Evolutionary conservation across 768 basidiomycete species (phyloP).

Genomic region (Favolaschia claudopus): DNA sequence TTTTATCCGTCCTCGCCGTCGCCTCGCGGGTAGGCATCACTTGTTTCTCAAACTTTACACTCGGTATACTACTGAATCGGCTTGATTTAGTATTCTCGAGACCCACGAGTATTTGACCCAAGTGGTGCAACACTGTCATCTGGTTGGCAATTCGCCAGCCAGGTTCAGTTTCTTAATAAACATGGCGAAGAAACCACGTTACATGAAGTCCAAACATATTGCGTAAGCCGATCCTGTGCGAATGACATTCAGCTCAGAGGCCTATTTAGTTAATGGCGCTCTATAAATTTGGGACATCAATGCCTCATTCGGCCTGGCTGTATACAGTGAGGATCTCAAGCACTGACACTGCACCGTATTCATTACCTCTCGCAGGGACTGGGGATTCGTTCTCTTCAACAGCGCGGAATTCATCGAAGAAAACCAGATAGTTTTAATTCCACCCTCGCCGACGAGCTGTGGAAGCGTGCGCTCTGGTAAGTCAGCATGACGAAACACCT

Average conservation of each 20-base stretch:
- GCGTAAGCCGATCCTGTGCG: constrained; percentile 37
- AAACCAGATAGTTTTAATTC: constrained; percentile 39
- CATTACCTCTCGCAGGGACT: constrained; percentile 37
- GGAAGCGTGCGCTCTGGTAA: constrained; percentile 53
- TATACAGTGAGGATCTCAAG: too few species aligned
- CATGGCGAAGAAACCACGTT: constrained; percentile 45
- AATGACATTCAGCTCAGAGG: background rate
- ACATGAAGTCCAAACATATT: constrained; percentile 53
- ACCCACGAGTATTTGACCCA: constrained; percentile 46
- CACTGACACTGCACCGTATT: too few species aligned
- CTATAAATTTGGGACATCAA: constrained; percentile 47
- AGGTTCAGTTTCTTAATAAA: constrained; percentile 54
- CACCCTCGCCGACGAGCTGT: constrained; percentile 53
- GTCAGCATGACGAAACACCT: too few species aligned
- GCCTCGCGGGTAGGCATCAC: constrained; percentile 52
- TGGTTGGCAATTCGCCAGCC: constrained; percentile 58
- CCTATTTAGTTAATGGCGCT: constrained; percentile 40
- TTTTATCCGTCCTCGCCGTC: constrained; percentile 61
- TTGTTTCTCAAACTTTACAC: too few species aligned
- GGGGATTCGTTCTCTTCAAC: constrained; percentile 58
- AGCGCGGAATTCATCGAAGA: constrained; percentile 57
- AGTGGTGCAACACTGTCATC: constrained; percentile 40
- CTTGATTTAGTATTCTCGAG: constrained; percentile 52
- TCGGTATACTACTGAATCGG: background rate
- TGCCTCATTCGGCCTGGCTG: constrained; percentile 51